phyloP scores from a whole-genome alignment of 164 flowering plant species.

The Vitis rupestris region DNA sequence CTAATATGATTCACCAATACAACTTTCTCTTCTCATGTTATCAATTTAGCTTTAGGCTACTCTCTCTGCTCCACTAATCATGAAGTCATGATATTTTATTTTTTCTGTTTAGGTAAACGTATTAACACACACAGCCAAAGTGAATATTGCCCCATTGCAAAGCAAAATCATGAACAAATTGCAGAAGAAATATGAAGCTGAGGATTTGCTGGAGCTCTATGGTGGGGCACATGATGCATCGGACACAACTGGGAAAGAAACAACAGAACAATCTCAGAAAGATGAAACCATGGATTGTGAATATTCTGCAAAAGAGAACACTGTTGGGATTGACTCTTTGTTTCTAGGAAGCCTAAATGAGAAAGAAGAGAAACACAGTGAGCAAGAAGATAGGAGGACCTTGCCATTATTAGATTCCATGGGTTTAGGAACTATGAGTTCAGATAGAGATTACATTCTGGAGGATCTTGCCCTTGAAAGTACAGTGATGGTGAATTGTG shows the following conservation, averaged over 20 bases:
- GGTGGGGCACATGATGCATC: neutral
- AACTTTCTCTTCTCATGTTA: neutral
- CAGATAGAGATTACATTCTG: too few species aligned
- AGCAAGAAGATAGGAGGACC: neutral
- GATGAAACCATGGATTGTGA: slow-evolving; percentile 8
- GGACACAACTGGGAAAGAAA: neutral
- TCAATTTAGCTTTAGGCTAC: neutral
- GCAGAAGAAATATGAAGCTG: slow-evolving; percentile 31
- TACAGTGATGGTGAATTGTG: too few species aligned
- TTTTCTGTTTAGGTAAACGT: slow-evolving; percentile 56
- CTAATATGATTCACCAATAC: neutral
- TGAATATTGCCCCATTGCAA: slow-evolving; percentile 42
- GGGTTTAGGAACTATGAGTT: neutral
- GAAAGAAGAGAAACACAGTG: slow-evolving; percentile 6
- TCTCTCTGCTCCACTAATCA: neutral
- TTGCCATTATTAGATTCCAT: neutral
- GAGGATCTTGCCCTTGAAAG: too few species aligned
- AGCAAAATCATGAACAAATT: slow-evolving; percentile 21
- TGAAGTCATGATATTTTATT: neutral
- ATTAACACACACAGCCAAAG: slow-evolving; percentile 59
- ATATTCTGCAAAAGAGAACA: slow-evolving; percentile 6
- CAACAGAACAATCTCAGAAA: slow-evolving; percentile 6
- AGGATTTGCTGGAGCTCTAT: slow-evolving; percentile 17
- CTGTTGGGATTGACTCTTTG: slow-evolving; percentile 7
- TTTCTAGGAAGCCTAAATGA: neutral